phyloP scores from a whole-genome alignment of 345 rosid species.

The Arabis hirsuta region DNA sequence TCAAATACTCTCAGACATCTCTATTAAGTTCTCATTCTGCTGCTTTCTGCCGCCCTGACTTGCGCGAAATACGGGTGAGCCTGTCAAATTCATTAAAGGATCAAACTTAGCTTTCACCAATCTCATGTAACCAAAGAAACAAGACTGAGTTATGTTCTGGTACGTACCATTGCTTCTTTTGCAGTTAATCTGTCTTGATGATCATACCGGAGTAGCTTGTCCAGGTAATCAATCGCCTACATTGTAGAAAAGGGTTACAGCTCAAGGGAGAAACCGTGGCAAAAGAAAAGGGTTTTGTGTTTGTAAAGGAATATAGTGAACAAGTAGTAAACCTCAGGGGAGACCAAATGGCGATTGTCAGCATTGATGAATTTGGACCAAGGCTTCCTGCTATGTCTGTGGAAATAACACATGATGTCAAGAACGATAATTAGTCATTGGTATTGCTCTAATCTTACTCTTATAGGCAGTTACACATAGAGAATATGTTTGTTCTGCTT shows the following conservation, averaged over 20 bases:
- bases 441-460: constrained; percentile 20
- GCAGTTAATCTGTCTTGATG: constrained; percentile 97
- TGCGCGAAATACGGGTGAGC: constrained; percentile 87
- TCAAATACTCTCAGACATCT: constrained; percentile 2
- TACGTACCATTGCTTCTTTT: constrained; percentile 89
- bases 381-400: constrained; percentile 92
- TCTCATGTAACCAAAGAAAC: not conserved
- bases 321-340: constrained; percentile 69
- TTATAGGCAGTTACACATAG: not conserved
- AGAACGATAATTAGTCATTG: not conserved
- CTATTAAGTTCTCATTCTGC: constrained; percentile 72
- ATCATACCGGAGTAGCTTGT: constrained; percentile 90
- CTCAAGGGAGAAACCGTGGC: not conserved
- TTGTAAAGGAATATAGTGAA: constrained; percentile 12
- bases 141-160: constrained; percentile 20
- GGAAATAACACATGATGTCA: not conserved
- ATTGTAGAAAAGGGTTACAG: constrained; percentile 19
- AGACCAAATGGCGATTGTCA: constrained; percentile 92
- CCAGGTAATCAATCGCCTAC: constrained; percentile 95
- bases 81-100: constrained; percentile 55
- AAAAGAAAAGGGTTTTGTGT: not conserved
- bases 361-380: constrained; percentile 91
- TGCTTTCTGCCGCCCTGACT: constrained; percentile 93
- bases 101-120: not conserved
- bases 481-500: constrained; percentile 1